Percentiles rank a stretch among this genome's conserved stretches.
These are phyloP conservation scores for Hyaloperonospora brassicae DNA, from an alignment of 352 stramenopile genomes.

Conservation along the genomic window DNA sequence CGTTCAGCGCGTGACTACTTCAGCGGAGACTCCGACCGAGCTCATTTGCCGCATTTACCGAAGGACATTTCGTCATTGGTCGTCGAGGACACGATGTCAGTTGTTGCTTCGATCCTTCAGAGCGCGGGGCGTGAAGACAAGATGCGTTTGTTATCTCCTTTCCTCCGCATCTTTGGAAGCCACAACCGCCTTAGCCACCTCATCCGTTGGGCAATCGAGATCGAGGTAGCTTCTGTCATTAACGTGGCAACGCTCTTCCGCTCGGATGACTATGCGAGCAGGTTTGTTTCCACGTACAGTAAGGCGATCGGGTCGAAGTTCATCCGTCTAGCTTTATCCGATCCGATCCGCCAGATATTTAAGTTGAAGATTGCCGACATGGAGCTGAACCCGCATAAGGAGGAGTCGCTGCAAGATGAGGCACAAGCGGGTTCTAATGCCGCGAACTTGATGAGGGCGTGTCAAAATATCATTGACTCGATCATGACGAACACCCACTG, in stretches of 20 bases:
- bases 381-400: constrained; percentile 59
- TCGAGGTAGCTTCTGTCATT: constrained; percentile 61
- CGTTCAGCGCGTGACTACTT: constrained; percentile 42
- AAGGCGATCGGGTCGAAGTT: constrained; percentile 67
- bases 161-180: constrained; percentile 60
- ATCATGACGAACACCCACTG: constrained; percentile 56
- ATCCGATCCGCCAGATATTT: constrained; percentile 58
- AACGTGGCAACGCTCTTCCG: constrained; percentile 75
- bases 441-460: constrained; percentile 74
- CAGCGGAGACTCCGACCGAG: constrained; percentile 26
- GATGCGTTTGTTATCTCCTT: constrained; percentile 51
- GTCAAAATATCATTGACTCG: constrained; percentile 75
- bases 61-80: constrained; percentile 47
- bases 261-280: constrained; percentile 65
- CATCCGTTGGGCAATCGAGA: constrained; percentile 71
- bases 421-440: constrained; percentile 42
- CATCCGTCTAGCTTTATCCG: constrained; percentile 47
- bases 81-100: constrained; percentile 61
- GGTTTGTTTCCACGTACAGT: constrained; percentile 67
- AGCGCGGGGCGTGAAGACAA: constrained; percentile 71
- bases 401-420: constrained; percentile 36
- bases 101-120: constrained; percentile 71
- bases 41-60: constrained; percentile 16
- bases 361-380: constrained; percentile 62
- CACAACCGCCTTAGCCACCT: constrained; percentile 48